Evolutionary conservation across 768 basidiomycete genomes (phyloP).

Genomic region (Zangia roseola): DNA sequence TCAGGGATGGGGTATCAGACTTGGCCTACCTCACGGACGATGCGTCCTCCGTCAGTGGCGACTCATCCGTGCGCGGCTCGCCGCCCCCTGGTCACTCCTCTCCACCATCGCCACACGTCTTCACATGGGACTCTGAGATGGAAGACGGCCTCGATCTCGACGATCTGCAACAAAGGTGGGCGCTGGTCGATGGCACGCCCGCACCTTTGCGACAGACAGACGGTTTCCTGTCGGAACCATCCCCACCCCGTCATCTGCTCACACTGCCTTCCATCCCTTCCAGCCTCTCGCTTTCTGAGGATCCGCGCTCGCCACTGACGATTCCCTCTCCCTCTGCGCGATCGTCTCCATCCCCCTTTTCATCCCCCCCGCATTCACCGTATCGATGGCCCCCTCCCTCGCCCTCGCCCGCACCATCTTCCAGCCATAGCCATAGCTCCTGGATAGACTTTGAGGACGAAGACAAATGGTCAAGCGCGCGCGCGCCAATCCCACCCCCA

Average conservation of each 20-base stretch:
- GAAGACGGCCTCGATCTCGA: neutral
- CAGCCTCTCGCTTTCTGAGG: conserved; percentile 14
- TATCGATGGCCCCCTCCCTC: no score
- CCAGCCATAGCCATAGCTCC: neutral
- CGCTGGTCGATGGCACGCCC: neutral
- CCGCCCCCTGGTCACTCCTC: conserved; percentile 14
- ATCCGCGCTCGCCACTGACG: conserved; percentile 25
- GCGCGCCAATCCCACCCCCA: neutral
- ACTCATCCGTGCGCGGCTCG: conserved; percentile 18
- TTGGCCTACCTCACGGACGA: conserved; percentile 17
- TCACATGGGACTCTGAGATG: conserved; percentile 12
- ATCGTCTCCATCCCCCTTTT: conserved; percentile 18
- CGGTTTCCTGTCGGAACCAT: neutral
- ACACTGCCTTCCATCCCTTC: conserved; percentile 32
- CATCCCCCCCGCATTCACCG: conserved; percentile 14
- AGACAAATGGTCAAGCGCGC: neutral
- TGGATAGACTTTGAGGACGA: conserved; percentile 19
- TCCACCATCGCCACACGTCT: conserved; percentile 21
- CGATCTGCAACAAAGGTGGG: conserved; percentile 1
- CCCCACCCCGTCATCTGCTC: conserved; percentile 5
- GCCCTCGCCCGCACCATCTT: conserved; percentile 1
- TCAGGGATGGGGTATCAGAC: conserved; percentile 5
- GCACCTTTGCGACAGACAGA: neutral
- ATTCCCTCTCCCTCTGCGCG: conserved; percentile 18
- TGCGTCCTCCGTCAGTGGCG: conserved; percentile 11